A percentile compares a stretch with the other conserved stretches of the same genome.
Evolutionary conservation across 1,139 yeast genomes (phyloP).

Genomic region (Yamadazyma diospyri): DNA sequence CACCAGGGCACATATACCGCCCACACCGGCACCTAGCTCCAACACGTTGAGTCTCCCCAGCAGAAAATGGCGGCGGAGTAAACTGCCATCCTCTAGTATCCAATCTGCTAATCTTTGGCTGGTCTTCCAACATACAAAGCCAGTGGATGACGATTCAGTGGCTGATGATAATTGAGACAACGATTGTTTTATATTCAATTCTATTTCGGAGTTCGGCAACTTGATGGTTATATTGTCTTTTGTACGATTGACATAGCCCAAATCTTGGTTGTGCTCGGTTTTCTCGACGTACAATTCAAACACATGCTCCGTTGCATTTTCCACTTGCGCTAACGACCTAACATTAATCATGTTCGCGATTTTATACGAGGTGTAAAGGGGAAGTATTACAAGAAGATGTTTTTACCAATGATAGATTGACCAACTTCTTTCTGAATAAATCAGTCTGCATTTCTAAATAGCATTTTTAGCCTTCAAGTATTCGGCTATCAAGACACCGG

Average conservation of each 20-base stretch:
- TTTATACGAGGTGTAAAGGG: no score
- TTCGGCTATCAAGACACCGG: constrained; percentile 97
- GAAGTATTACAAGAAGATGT: no score
- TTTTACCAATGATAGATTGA: no score
- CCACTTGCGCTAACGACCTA: not conserved
- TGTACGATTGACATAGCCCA: constrained; percentile 49
- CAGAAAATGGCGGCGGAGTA: constrained; percentile 17
- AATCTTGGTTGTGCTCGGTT: constrained; percentile 29
- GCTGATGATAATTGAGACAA: constrained; percentile 39
- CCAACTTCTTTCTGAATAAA: no score
- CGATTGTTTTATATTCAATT: constrained; percentile 38
- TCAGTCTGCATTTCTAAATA: no score
- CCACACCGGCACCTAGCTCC: constrained; percentile 67
- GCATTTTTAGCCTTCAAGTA: constrained; percentile 72
- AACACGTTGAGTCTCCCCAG: constrained; percentile 27
- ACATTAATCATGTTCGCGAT: constrained; percentile 2
- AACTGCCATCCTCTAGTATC: constrained; percentile 33
- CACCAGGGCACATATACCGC: constrained; percentile 51
- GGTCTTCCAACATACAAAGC: constrained; percentile 64
- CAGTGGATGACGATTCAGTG: constrained; percentile 52
- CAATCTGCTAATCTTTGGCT: constrained; percentile 53
- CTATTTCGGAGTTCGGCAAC: constrained; percentile 28
- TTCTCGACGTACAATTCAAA: constrained; percentile 43
- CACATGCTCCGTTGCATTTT: constrained; percentile 34
- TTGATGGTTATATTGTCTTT: constrained; percentile 26